These are phyloP conservation scores for Nymphaea thermarum DNA, from an alignment of 164 flowering plant species.

Conservation along the genomic window DNA sequence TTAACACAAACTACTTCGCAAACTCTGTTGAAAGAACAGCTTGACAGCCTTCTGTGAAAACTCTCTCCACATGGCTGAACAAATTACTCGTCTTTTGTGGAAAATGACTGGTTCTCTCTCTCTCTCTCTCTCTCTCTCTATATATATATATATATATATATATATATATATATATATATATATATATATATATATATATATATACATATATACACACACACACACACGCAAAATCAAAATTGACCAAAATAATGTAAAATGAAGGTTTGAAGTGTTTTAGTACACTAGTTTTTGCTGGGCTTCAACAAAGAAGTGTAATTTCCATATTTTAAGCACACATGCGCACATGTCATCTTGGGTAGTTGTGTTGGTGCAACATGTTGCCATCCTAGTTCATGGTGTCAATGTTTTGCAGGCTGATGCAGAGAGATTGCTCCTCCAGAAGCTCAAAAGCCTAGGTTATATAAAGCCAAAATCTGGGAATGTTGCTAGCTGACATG, in stretches of 20 bases:
- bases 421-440: constrained; percentile 49
- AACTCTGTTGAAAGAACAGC: neutral
- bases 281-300: neutral
- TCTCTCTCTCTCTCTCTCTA: no score
- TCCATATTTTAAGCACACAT: neutral
- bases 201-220: neutral
- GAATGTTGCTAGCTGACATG: neutral
- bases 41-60: neutral
- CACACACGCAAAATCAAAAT: neutral
- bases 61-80: neutral
- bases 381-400: neutral
- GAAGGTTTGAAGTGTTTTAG: neutral
- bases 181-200: no score
- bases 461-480: constrained; percentile 33
- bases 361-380: no score
- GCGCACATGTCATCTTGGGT: neutral
- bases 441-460: constrained; percentile 50
- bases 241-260: no score
- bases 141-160: no score
- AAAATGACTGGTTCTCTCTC: neutral
- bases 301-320: neutral
- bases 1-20: neutral
- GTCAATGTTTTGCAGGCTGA: constrained; percentile 28
- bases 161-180: no score
- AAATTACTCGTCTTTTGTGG: neutral